These are phyloP conservation scores for Fusarium paranaense DNA, from an alignment of 2,329 filamentous ascomycete genomes.

Conservation along the genomic window DNA sequence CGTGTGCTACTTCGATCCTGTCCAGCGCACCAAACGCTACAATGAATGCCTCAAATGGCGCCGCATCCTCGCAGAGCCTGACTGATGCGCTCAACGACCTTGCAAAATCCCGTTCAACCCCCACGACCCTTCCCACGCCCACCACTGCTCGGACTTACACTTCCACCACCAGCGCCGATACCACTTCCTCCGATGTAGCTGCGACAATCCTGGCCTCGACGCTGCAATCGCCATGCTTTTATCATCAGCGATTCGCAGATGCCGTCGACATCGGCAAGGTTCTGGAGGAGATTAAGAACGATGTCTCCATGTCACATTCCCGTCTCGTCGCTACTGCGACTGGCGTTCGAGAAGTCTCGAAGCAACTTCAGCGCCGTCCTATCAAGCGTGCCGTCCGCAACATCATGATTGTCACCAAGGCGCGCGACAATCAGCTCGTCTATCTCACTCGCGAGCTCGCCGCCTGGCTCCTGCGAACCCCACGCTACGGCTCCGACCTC, in stretches of 20 bases:
- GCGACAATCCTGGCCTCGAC: slow-evolving; percentile 50
- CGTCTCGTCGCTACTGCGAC: slow-evolving; percentile 95
- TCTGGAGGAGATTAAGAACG: slow-evolving; percentile 90
- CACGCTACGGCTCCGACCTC: slow-evolving; percentile 88
- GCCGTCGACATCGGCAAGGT: slow-evolving; percentile 95
- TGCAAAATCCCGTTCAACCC: slow-evolving; percentile 54
- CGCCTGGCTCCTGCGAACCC: slow-evolving; percentile 88
- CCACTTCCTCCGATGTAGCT: slow-evolving; percentile 24
- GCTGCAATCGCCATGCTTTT: slow-evolving; percentile 94
- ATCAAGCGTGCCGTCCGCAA: slow-evolving; percentile 92
- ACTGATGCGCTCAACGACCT: slow-evolving; percentile 70
- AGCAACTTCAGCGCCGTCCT: slow-evolving; percentile 91
- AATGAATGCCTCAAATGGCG: slow-evolving; percentile 45
- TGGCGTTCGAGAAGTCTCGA: slow-evolving; percentile 93
- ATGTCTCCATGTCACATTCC: slow-evolving; percentile 93
- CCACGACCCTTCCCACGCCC: slow-evolving; percentile 40
- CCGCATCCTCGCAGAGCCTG: slow-evolving; percentile 70
- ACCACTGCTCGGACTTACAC: slow-evolving; percentile 36
- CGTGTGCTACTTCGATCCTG: slow-evolving; percentile 9
- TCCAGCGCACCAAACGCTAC: slow-evolving; percentile 16
- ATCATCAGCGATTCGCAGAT: slow-evolving; percentile 96
- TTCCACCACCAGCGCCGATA: slow-evolving; percentile 20
- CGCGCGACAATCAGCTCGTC: slow-evolving; percentile 93
- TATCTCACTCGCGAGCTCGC: slow-evolving; percentile 88
- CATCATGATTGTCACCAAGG: slow-evolving; percentile 99